phyloP scores from a whole-genome alignment of 306 rosid species.

The Begonia peltatifolia region DNA sequence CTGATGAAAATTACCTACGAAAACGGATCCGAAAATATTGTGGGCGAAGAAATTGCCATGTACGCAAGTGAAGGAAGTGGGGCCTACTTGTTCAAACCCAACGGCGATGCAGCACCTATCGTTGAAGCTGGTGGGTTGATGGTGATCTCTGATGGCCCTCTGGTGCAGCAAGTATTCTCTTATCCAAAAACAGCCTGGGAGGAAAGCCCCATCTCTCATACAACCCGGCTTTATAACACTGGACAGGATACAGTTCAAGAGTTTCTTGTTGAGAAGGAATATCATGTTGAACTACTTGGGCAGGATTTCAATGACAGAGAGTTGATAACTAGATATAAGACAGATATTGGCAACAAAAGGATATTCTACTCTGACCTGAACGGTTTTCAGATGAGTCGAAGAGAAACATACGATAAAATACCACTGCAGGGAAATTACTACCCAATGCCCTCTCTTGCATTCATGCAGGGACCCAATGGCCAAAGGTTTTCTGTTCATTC shows the following conservation, averaged over 20 bases:
- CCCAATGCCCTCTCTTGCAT: slow-evolving; percentile 91
- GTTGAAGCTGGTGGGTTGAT: slow-evolving; percentile 54
- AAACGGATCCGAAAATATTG: slow-evolving; percentile 29
- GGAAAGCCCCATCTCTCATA: slow-evolving; percentile 67
- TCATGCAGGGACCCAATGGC: slow-evolving; percentile 70
- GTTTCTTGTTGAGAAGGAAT: slow-evolving; percentile 74
- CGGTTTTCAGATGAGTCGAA: slow-evolving; percentile 94
- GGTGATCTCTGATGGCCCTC: slow-evolving; percentile 57
- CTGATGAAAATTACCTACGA: slow-evolving; percentile 45
- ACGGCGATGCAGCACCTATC: slow-evolving; percentile 58
- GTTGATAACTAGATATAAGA: slow-evolving; percentile 76
- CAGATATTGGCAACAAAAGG: slow-evolving; percentile 62
- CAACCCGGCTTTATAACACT: slow-evolving; percentile 61
- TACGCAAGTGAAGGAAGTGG: slow-evolving; percentile 70
- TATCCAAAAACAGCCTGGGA: slow-evolving; percentile 72
- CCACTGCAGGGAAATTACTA: slow-evolving; percentile 95
- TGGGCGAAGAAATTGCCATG: slow-evolving; percentile 81
- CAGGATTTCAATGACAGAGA: slow-evolving; percentile 63
- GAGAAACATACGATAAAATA: slow-evolving; percentile 88
- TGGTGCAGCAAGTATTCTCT: slow-evolving; percentile 83
- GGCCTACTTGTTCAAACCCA: slow-evolving; percentile 82
- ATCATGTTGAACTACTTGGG: slow-evolving; percentile 77
- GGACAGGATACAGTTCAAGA: slow-evolving; percentile 61
- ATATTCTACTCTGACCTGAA: slow-evolving; percentile 77
- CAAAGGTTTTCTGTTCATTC: slow-evolving; percentile 81